phyloP scores from a whole-genome alignment of 2,329 filamentous ascomycete genomes.

The Cytospora piceae region DNA sequence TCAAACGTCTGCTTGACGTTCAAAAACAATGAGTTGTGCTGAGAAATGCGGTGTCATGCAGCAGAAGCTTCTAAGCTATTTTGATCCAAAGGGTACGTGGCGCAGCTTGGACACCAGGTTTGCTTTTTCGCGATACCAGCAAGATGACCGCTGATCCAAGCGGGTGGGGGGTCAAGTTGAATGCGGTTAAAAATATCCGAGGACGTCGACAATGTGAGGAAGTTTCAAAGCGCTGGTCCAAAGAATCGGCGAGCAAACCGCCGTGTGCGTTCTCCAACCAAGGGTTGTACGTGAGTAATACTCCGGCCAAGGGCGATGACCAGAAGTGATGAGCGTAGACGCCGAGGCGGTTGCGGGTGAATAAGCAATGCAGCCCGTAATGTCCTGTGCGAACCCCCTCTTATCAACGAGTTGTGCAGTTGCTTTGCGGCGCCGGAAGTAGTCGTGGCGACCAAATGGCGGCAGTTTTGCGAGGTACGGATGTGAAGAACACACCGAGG shows the following conservation, averaged over 20 bases:
- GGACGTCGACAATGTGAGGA: background rate
- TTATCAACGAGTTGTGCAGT: constrained; percentile 11
- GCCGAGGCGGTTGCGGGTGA: constrained; percentile 5
- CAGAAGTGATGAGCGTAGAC: constrained; percentile 5
- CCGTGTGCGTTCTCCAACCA: constrained; percentile 10
- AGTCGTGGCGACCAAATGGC: constrained; percentile 8
- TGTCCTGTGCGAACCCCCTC: constrained; percentile 10
- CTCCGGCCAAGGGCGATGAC: constrained; percentile 17
- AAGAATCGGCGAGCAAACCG: background rate
- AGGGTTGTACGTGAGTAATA: constrained; percentile 10
- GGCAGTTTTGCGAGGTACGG: background rate
- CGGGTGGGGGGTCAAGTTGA: constrained; percentile 10
- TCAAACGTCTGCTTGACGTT: background rate
- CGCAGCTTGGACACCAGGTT: constrained; percentile 14
- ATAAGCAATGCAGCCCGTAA: constrained; percentile 10
- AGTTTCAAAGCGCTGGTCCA: background rate
- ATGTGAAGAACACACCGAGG: background rate
- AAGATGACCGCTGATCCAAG: constrained; percentile 13
- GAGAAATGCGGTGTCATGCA: constrained; percentile 10
- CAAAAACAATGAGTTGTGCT: constrained; percentile 8
- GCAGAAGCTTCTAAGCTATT: constrained; percentile 1
- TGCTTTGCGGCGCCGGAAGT: constrained; percentile 6
- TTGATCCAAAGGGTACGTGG: constrained; percentile 1
- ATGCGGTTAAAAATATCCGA: background rate
- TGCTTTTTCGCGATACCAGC: constrained; percentile 21